Base-by-base conservation (phyloP, 768 basidiomycete genomes). In the Vishniacozyma victoriae region DNA sequence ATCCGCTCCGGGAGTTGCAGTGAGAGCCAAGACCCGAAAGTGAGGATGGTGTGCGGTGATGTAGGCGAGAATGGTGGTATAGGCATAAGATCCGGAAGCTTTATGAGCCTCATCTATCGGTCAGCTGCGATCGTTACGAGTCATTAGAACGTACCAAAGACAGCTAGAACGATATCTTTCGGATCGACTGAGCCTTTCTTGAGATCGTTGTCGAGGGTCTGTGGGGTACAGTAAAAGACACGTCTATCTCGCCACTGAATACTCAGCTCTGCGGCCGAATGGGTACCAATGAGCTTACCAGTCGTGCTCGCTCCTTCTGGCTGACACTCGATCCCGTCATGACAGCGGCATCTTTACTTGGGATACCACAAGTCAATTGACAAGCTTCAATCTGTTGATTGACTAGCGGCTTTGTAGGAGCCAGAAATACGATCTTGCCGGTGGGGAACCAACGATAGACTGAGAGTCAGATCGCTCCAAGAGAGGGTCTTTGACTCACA, bases 161-260 rank as follows among this genome's bases (percentile, higher is more conserved):
- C 91, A 11, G 95, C 73, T 31, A 95, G 80, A 23, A 93, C 77
- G 20, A 99, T 84, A 61, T 90, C 85, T 25, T 75, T 70, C 0
- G 82, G 78, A 61, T 97, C 87, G 60, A 89, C 85, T 23, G 77
- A 81, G 33, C 82, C 83, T 1, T 77, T 79, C 5, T 72, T 73
- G 18, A 97, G 75, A 66, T 99, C 95, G 52, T 93, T 93, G 51
- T 86, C 76, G 19, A 97, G 77, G 0, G 93, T 96, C 67, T 97
- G 95, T 0, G 92, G 90, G 0, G 92, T 96, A 82, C 92, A 90
- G 66, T 88, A 96, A 66, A 93, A 90, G 18, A 95, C 81, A 0
- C 89, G 78, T 64, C 67, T 42, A 27, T 67, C 59, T 23, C 50
- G 54, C 66, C 69, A 72, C 67, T 69, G 35, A 9, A 24, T 5